Conservation (phyloP, 2,329 filamentous ascomycete genomes). For the Pseudocercospora macadamiae region DNA sequence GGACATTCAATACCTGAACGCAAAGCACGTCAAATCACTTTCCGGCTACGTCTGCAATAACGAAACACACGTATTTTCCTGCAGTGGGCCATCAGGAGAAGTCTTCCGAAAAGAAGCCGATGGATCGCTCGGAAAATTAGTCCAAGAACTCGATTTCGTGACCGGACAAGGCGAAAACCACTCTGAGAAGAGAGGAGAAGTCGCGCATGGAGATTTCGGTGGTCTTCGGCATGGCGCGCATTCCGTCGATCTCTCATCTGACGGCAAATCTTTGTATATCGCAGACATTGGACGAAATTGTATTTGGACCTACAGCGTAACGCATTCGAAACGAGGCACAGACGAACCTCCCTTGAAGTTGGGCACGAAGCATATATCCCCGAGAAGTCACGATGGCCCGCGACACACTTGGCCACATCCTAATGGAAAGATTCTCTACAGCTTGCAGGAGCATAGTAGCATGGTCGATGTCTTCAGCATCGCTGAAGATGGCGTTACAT, state of each 20-base stretch:
- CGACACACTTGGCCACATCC: constrained; percentile 42
- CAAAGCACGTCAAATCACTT: constrained; percentile 34
- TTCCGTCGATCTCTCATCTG: constrained; percentile 36
- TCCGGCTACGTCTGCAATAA: constrained; percentile 39
- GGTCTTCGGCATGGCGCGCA: constrained; percentile 40
- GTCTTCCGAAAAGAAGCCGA: constrained; percentile 36
- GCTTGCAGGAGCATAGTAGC: constrained; percentile 41
- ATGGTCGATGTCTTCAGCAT: constrained; percentile 40
- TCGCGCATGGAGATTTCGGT: constrained; percentile 40
- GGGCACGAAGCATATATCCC: constrained; percentile 35
- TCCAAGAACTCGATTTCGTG: constrained; percentile 39
- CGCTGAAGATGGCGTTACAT: constrained; percentile 31
- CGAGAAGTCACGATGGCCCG: constrained; percentile 38
- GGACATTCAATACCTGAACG: constrained; percentile 37
- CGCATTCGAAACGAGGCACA: constrained; percentile 20
- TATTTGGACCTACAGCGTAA: constrained; percentile 39
- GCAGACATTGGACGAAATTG: constrained; percentile 42
- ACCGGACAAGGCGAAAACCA: constrained; percentile 33
- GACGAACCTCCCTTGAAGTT: constrained; percentile 31
- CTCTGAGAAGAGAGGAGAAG: constrained; percentile 31
- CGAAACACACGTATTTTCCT: constrained; percentile 37
- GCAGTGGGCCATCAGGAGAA: constrained; percentile 39
- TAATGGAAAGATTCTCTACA: constrained; percentile 38
- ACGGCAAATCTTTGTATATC: constrained; percentile 36
- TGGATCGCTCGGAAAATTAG: constrained; percentile 35